Conservation (phyloP, 2,329 filamentous ascomycete genomes). For the Epichloe hybrida region DNA sequence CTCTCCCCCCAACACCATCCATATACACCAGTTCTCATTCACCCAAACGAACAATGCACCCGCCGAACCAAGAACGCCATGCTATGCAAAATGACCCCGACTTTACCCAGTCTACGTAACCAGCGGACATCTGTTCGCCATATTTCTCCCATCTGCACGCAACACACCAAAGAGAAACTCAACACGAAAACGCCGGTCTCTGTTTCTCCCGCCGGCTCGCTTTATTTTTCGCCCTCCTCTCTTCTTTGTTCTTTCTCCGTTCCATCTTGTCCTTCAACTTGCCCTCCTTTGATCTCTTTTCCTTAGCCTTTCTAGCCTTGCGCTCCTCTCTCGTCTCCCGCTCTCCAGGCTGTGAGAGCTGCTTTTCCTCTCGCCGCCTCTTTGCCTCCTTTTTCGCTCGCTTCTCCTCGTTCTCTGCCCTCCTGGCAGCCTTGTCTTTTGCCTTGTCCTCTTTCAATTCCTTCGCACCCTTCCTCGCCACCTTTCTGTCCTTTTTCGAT, state of each 20-base stretch:
- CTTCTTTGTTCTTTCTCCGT: slow-evolving; percentile 20
- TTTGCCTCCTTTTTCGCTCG: slow-evolving; percentile 4
- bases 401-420: neutral
- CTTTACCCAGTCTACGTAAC: neutral
- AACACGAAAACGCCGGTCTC: slow-evolving; percentile 12
- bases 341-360: neutral
- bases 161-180: neutral
- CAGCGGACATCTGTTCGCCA: neutral
- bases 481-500: neutral
- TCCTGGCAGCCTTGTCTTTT: too few relatives aligned
- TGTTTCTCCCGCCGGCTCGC: slow-evolving; percentile 25
- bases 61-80: slow-evolving; percentile 1
- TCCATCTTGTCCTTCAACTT: slow-evolving; percentile 12
- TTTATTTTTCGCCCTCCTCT: slow-evolving; percentile 31
- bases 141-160: neutral
- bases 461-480: slow-evolving; percentile 2
- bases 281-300: slow-evolving; percentile 16
- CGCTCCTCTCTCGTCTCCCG: slow-evolving; percentile 29
- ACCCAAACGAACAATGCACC: neutral
- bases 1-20: too few relatives aligned
- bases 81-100: slow-evolving; percentile 2
- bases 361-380: slow-evolving; percentile 12
- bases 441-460: slow-evolving; percentile 11
- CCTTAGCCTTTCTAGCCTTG: slow-evolving; percentile 22
- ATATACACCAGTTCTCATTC: neutral